Evolutionary conservation across 2,329 filamentous ascomycete species (phyloP), one percentile per base, ranked within the genome.

Genomic region (Fusarium chuoi): DNA sequence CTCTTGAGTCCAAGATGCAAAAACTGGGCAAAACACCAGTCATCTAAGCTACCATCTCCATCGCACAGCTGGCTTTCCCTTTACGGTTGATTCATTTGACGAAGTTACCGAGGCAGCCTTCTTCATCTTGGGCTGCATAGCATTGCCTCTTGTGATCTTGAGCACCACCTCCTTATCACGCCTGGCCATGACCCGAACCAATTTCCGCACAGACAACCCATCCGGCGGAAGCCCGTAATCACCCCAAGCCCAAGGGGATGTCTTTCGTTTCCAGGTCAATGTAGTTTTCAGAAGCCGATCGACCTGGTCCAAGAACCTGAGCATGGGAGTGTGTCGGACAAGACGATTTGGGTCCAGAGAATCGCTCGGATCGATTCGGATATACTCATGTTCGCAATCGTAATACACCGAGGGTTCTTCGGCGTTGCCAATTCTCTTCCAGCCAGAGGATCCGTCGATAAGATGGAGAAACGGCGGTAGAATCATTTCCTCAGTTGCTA

Each of bases 81-180:
- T 17, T 7, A 3, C 30, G 3, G 17, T 3, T 15, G 7, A 14
- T 6, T 2, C 14, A 15, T 35, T 10, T 20, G n/a, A 6, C 12
- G 3, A 20, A 3, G 30, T 24, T 15, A 35, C 8, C 8, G 18
- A 4, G 4, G 30, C 30, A 10, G 12, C 17, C 11, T 15, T 17
- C 18, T 13, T 33, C 12, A 14, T 6, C 17, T 35, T 11, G 0
- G 15, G 11, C 8, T 6, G 3, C 14, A 11, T 15, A 33, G 22
- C 0, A 14, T 6, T 24, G 30, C 30, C 2, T 24, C 11, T 24
- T 6, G 15, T 15, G 3, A 13, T 3, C 12, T 6, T 24, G 11
- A 7, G 22, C 8, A 51, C 30, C 11, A 35, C 11, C 48, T 51
- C 30, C 6, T 51, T 51, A 11, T 51, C 48, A 20, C 17, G 30